Conservation (phyloP, 805 yeast species). For the Yamadazyma sp. region DNA sequence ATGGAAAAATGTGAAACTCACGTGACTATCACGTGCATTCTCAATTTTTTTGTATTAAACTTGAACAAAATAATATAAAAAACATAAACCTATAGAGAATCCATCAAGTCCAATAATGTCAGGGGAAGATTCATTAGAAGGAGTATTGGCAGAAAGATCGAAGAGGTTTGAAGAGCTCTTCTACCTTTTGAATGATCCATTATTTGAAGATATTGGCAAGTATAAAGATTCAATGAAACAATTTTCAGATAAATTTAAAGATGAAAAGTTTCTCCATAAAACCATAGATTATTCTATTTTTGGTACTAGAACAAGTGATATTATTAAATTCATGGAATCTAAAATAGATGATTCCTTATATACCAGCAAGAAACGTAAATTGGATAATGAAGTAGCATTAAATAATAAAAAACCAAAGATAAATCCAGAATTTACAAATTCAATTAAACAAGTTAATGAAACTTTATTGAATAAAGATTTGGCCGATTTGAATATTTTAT, state of each 20-base stretch:
- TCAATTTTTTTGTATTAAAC: background rate
- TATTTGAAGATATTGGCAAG: constrained; percentile 11
- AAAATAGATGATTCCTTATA: constrained; percentile 5
- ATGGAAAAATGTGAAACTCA: too few relatives aligned
- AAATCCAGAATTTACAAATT: constrained; percentile 14
- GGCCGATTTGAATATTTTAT: constrained; percentile 32
- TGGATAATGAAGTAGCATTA: background rate
- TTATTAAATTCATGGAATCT: constrained; percentile 4
- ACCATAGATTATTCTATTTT: constrained; percentile 8
- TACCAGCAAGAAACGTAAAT: constrained; percentile 4
- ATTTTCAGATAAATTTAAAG: constrained; percentile 2
- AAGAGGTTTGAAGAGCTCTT: constrained; percentile 16
- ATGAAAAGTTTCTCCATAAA: constrained; percentile 6
- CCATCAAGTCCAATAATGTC: background rate
- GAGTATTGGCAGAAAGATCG: constrained; percentile 9
- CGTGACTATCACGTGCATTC: too few relatives aligned
- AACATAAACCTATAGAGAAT: background rate
- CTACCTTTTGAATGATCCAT: constrained; percentile 17
- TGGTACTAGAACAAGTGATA: constrained; percentile 7
- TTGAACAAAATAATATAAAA: constrained; percentile 1
- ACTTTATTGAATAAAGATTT: constrained; percentile 18
- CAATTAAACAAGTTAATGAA: constrained; percentile 17
- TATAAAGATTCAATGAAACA: constrained; percentile 1
- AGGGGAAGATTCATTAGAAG: background rate
- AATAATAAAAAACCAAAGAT: constrained; percentile 8